Conservation (phyloP, 2,329 filamentous ascomycete species). For the Calonectria fujianensis region DNA sequence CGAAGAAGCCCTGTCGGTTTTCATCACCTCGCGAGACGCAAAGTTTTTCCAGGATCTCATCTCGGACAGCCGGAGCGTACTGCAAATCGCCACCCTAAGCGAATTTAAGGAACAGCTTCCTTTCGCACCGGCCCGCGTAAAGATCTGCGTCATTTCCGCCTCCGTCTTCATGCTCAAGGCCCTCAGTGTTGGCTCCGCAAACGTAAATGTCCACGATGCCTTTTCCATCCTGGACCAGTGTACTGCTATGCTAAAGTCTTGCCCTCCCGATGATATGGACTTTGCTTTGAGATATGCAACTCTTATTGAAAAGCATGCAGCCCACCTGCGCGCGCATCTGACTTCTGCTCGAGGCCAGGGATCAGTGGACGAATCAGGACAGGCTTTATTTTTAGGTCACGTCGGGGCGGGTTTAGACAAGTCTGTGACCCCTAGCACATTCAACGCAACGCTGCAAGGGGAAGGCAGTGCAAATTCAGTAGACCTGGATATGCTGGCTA, state of each 20-base stretch:
- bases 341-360: neutral
- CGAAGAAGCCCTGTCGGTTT: neutral
- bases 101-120: constrained; percentile 16
- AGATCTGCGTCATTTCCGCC: constrained; percentile 17
- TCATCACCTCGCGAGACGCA: constrained; percentile 8
- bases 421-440: neutral
- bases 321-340: neutral
- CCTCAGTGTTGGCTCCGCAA: constrained; percentile 13
- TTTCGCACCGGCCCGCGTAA: constrained; percentile 5
- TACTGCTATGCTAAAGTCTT: neutral
- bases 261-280: constrained; percentile 16
- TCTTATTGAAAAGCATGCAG: constrained; percentile 4
- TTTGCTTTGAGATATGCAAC: constrained; percentile 19
- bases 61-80: neutral
- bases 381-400: neutral
- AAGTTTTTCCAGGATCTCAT: constrained; percentile 12
- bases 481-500: constrained; percentile 12
- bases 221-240: constrained; percentile 11
- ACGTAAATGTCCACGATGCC: neutral
- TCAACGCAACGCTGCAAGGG: neutral
- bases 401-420: neutral
- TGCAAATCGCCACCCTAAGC: neutral
- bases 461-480: neutral
- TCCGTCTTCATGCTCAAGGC: constrained; percentile 11
- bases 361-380: neutral